Evolutionary conservation across 2,329 filamentous ascomycete genomes (phyloP), one percentile per base, ranked within the genome.

Genomic region (Dryadomyces quercivorus): DNA sequence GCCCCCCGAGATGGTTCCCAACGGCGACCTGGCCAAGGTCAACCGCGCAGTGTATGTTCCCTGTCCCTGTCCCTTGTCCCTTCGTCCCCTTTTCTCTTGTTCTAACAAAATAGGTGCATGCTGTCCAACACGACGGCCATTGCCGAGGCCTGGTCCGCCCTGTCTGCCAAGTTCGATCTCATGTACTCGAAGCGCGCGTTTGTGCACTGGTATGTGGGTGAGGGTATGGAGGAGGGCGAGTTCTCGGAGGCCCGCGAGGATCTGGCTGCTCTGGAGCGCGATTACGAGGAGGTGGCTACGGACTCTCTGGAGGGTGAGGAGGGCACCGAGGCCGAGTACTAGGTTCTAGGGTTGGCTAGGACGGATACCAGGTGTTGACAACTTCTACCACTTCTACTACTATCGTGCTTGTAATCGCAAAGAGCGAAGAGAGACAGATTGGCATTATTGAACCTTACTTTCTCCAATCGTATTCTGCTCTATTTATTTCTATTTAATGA

Each of bases 121-220:
- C 80, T 98, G 60, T 92, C 88, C 75, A 94, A 98, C 82, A 98
- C 93, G 65, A 98, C 93, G 53, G 92, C 93, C 67, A 98, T 98
- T 67, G 88, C 92, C 67, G 92, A 97, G 77, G 93, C 93, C 60
- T 98, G 93, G 93, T 91, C 88, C 60, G 90, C 90, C 62, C 83
- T 98, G 61, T 94, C 90, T 59, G 82, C 86, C 82, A 98, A 98
- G 79, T 98, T 98, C 78, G 93, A 98, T 69, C 88, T 98, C 71
- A 98, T 98, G 93, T 96, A 97, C 85, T 94, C 89, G 72, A 98
- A 98, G 86, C 93, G 93, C 78, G 93, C 93, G 59, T 98, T 98
- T 76, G 93, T 98, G 61, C 93, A 98, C 78, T 98, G 93, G 93
- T 98, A 97, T 67, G 93, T 98, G 69, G 93, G 93, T 77, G 93